Conservation (phyloP, 768 basidiomycete species). For the Coprinellus aureogranulatus region DNA sequence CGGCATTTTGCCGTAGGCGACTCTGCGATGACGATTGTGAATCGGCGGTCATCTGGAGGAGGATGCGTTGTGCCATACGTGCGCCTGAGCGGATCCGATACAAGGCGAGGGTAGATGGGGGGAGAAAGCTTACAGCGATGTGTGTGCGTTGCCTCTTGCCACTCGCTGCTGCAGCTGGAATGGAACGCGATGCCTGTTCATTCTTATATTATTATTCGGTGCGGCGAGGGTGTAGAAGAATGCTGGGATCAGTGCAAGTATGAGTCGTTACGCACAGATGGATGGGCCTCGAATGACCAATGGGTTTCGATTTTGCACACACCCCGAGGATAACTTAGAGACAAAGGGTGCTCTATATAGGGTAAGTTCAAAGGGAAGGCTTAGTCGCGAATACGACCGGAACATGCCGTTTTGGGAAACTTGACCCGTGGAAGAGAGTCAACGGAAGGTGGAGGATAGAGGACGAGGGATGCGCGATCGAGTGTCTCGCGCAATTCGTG, state of each 20-base stretch:
- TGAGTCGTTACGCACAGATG: conserved; percentile 36
- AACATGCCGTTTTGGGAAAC: conserved; percentile 44
- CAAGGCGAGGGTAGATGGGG: conserved; percentile 17
- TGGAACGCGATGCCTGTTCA: conserved; percentile 34
- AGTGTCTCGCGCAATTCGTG: conserved; percentile 9
- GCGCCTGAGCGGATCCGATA: conserved; percentile 26
- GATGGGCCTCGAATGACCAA: conserved; percentile 24
- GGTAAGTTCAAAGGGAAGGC: conserved; percentile 49
- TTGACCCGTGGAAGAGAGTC: conserved; percentile 21
- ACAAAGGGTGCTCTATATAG: conserved; percentile 52
- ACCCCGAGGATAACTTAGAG: conserved; percentile 29
- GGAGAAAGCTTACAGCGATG: conserved; percentile 34
- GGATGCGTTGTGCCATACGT: conserved; percentile 28
- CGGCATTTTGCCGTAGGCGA: conserved; percentile 29
- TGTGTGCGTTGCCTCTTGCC: conserved; percentile 27
- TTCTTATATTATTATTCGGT: conserved; percentile 45
- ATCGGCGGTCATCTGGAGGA: conserved; percentile 43
- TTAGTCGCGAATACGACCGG: conserved; percentile 33
- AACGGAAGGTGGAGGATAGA: conserved; percentile 16
- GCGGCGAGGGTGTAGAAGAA: conserved; percentile 36
- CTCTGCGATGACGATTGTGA: conserved; percentile 37
- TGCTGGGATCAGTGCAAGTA: conserved; percentile 31
- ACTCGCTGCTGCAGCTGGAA: conserved; percentile 17
- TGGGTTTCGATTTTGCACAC: conserved; percentile 28
- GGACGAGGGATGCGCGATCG: conserved; percentile 10